A percentile compares a stretch with the other conserved stretches of the same genome.
These are phyloP conservation scores for Cymbopogon flexuosus DNA, from an alignment of 202 grass and related monocot species.

Conservation along the genomic window DNA sequence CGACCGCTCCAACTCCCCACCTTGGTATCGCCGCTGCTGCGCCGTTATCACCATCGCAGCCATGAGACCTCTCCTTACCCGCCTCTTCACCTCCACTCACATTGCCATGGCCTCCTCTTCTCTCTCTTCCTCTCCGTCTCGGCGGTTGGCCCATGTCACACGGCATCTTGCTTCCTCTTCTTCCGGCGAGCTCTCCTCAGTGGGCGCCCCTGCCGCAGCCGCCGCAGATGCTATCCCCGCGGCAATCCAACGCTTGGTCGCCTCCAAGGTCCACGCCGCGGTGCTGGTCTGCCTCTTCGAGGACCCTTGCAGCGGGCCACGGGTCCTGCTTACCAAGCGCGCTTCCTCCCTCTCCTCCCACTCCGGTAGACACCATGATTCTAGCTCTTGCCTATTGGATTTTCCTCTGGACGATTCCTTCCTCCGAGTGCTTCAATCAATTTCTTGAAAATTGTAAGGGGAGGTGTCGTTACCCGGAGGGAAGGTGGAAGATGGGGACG, in stretches of 20 bases:
- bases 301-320: slow-evolving; percentile 45
- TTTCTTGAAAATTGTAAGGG: slow-evolving; percentile 44
- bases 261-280: slow-evolving; percentile 41
- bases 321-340: slow-evolving; percentile 85
- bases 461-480: slow-evolving; percentile 86
- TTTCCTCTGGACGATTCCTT: not conserved
- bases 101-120: slow-evolving; percentile 34
- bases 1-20: slow-evolving; percentile 5
- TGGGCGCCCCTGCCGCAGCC: slow-evolving; percentile 34
- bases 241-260: not conserved
- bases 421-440: not conserved
- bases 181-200: slow-evolving; percentile 40
- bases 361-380: slow-evolving; percentile 37
- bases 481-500: slow-evolving; percentile 68
- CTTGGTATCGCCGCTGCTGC: not conserved
- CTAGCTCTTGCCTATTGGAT: not conserved
- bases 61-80: slow-evolving; percentile 32
- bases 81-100: slow-evolving; percentile 27
- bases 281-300: slow-evolving; percentile 85
- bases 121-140: slow-evolving; percentile 14
- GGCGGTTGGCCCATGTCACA: slow-evolving; percentile 28
- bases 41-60: slow-evolving; percentile 22
- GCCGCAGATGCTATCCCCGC: not conserved
- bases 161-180: slow-evolving; percentile 27
- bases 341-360: slow-evolving; percentile 60